Percentiles rank a stretch among this genome's conserved stretches.
These are phyloP conservation scores for Podospora appendiculata DNA, from an alignment of 495 filamentous ascomycete genomes.

Conservation along the genomic window DNA sequence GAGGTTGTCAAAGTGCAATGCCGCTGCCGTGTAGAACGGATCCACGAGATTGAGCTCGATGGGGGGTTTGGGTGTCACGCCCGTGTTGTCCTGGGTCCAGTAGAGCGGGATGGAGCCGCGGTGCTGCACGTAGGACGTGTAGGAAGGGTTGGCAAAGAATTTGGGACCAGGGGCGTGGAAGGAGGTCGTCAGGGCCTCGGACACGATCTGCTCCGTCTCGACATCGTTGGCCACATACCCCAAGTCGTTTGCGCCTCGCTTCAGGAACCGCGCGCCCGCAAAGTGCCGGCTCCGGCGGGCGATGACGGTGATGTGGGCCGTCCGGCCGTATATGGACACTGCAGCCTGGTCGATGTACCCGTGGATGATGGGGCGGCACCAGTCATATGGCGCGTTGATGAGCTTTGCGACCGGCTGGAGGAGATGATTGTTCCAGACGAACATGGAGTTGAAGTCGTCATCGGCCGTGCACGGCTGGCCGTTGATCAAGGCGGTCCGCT, in stretches of 20 bases:
- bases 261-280: constrained; percentile 88
- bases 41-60: constrained; percentile 92
- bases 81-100: constrained; percentile 96
- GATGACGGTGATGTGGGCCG: constrained; percentile 87
- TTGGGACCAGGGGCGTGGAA: constrained; percentile 87
- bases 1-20: constrained; percentile 91
- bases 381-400: constrained; percentile 79
- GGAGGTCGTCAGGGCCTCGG: constrained; percentile 85
- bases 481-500: constrained; percentile 58
- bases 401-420: constrained; percentile 63
- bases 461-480: constrained; percentile 50
- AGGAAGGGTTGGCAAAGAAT: constrained; percentile 80
- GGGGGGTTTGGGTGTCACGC: constrained; percentile 89
- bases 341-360: constrained; percentile 91
- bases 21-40: constrained; percentile 93
- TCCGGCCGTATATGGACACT: constrained; percentile 73
- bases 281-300: constrained; percentile 89
- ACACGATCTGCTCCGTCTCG: constrained; percentile 98
- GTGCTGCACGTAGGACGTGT: constrained; percentile 95
- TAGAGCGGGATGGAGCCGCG: constrained; percentile 93
- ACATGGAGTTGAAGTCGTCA: constrained; percentile 85
- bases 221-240: constrained; percentile 98
- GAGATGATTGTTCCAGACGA: constrained; percentile 93
- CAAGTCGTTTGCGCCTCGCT: constrained; percentile 89
- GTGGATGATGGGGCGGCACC: constrained; percentile 94